These are phyloP conservation scores for Blepharisma undulans DNA, from an alignment of 169 alveolate genomes.

Conservation along the genomic window DNA sequence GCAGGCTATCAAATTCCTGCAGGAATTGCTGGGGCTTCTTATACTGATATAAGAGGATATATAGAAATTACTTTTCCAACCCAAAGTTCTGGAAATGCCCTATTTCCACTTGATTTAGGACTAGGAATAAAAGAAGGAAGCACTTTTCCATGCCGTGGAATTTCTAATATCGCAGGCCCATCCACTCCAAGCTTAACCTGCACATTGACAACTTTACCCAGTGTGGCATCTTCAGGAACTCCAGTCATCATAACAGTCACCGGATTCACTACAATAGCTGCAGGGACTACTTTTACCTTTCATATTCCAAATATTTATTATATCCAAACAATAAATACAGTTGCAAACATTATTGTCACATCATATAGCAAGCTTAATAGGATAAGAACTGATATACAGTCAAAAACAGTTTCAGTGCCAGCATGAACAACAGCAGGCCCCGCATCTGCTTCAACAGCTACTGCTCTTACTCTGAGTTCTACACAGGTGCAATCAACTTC, in stretches of 20 bases:
- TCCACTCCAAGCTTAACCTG: background rate
- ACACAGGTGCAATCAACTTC: background rate
- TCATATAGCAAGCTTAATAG: background rate
- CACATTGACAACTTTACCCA: background rate
- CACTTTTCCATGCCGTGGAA: slow-evolving; percentile 21
- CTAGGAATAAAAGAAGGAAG: background rate
- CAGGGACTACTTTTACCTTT: slow-evolving; percentile 1
- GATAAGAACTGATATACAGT: background rate
- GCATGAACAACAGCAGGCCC: slow-evolving; percentile 17
- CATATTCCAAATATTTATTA: slow-evolving; percentile 22
- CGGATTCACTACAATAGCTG: background rate
- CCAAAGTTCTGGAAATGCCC: background rate
- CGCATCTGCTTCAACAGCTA: background rate
- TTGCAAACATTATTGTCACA: background rate
- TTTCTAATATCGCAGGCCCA: background rate
- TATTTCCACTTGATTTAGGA: slow-evolving; percentile 32
- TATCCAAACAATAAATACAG: background rate
- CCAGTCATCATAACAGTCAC: slow-evolving; percentile 36
- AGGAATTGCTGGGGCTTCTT: background rate
- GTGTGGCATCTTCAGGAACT: slow-evolving; percentile 33
- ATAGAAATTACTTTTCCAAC: slow-evolving; percentile 29
- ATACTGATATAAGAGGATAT: slow-evolving; percentile 14
- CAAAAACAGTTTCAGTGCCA: background rate
- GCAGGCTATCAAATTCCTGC: slow-evolving; percentile 10
- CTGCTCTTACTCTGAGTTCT: background rate